Evolutionary conservation across 441 rosid species (phyloP).

Genomic region (Cnidoscolus chayamansa): DNA sequence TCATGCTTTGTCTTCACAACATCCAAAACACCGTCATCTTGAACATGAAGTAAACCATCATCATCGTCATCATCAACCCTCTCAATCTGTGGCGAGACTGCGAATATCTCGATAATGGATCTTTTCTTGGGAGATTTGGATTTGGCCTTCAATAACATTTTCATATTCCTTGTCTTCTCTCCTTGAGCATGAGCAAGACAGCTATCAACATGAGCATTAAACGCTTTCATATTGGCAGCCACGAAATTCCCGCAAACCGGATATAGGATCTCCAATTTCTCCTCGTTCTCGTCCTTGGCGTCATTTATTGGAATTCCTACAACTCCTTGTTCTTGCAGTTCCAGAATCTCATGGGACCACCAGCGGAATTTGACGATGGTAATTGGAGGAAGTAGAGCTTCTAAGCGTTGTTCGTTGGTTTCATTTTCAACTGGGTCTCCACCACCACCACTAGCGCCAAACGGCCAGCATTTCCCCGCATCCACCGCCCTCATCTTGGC

Average conservation of each 20-base stretch:
- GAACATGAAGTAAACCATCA: not conserved
- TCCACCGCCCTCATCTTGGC: slow-evolving; percentile 11
- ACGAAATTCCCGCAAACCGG: slow-evolving; percentile 3
- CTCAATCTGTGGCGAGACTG: slow-evolving; percentile 3
- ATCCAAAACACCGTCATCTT: not conserved
- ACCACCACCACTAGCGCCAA: not conserved
- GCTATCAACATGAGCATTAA: not conserved
- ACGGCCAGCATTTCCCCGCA: slow-evolving; percentile 11
- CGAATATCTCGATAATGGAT: slow-evolving; percentile 16
- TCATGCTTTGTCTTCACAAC: not conserved
- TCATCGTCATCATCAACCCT: slow-evolving; percentile 1
- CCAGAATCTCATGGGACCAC: slow-evolving; percentile 12
- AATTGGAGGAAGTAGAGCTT: slow-evolving; percentile 12
- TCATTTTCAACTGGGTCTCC: not conserved
- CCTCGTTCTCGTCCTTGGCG: not conserved
- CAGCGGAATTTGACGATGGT: slow-evolving; percentile 7
- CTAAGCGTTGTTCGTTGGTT: not conserved
- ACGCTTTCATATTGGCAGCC: not conserved
- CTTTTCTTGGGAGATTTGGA: slow-evolving; percentile 13
- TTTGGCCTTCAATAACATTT: not conserved
- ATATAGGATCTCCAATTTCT: slow-evolving; percentile 2
- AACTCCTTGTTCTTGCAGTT: not conserved
- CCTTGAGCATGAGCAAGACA: not conserved
- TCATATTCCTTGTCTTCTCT: not conserved
- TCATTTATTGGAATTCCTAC: not conserved